Conservation (phyloP, 441 rosid genomes). For the Euphorbia corollata region DNA sequence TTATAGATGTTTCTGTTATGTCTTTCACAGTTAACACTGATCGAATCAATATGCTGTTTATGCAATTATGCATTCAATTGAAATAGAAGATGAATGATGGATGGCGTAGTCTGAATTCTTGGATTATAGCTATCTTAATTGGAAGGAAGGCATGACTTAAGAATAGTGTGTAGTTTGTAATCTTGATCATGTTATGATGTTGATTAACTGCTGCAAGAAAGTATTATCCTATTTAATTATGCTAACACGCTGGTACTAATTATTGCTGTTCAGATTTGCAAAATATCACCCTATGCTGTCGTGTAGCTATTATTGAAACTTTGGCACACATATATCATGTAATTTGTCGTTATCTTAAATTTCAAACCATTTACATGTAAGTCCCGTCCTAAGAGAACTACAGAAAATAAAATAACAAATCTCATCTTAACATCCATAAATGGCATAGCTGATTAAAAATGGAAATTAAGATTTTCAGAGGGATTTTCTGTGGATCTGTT, state of each 20-base stretch:
- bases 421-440: background rate
- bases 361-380: background rate
- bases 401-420: background rate
- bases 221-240: background rate
- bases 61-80: background rate
- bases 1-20: background rate
- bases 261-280: background rate
- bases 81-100: background rate
- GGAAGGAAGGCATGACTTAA: background rate
- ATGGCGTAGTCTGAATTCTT: background rate
- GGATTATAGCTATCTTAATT: background rate
- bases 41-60: background rate
- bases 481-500: background rate
- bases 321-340: background rate
- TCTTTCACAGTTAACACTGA: background rate
- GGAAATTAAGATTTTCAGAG: background rate
- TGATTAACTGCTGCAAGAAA: background rate
- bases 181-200: background rate
- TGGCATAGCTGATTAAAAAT: background rate
- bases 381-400: background rate
- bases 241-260: background rate
- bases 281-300: background rate
- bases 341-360: background rate
- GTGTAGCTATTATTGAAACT: background rate
- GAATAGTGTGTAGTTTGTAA: background rate